Evolutionary conservation across 805 yeast genomes (phyloP), one percentile per base, ranked within the genome.

Genomic region (Wickerhamiella spandovensis): DNA sequence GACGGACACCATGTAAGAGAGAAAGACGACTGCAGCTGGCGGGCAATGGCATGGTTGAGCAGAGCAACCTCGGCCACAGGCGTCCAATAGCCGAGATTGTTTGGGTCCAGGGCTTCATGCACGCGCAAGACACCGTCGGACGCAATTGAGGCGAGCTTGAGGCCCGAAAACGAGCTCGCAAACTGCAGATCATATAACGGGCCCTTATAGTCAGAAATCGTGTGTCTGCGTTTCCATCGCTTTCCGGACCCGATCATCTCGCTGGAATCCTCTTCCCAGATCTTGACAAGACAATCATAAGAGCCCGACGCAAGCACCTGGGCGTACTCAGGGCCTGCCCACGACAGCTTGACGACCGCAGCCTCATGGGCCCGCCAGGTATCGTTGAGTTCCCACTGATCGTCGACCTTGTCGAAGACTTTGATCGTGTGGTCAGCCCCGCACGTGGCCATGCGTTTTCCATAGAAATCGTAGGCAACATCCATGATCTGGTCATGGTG

Each of bases 291-390:
- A 49, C 95, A 75, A 61, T 92, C 99, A 65, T 83, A 87, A 1
- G 96, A 85, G 35, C 89, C 88, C 23, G 92, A 78, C 1, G 95
- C 95, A 22, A 92, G 66, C 2, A 92, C 70, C 61, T 85, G 85
- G 8, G 95, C 94, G 65, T 79, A 88, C 64, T 90, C 94, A 1
- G 98, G 98, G 47, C 86, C 83, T 0, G 97, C 96, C 94, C 96
- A 92, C 45, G 80, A 79, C 9, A 92, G 72, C 57, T 82, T 78
- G 20, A 87, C 84, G 23, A 92, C 77, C 51, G 88, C 77, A 7
- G 95, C 80, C 59, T 92, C 96, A 63, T 92, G 98, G 0, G 97
- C 97, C 57, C 84, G 84, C 94, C 96, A 92, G 46, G 84, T 80
- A 65, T 90, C 97, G 60, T 82, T 81, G 50, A 85, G 67, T 18